phyloP scores from a whole-genome alignment of 305 asterid genomes.

The Fraxinus platypoda region DNA sequence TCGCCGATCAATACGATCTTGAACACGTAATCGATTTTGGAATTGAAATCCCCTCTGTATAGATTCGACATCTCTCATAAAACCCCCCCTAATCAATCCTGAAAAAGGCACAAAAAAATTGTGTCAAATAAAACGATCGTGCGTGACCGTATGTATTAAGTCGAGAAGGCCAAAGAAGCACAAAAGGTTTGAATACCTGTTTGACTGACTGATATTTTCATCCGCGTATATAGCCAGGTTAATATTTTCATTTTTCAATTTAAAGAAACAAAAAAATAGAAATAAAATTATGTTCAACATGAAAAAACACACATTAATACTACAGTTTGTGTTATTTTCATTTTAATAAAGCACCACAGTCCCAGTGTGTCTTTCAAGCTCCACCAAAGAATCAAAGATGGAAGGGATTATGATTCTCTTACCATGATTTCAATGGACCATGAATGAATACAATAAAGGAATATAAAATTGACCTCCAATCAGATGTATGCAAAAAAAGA shows the following conservation, averaged over 20 bases:
- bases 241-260: no score
- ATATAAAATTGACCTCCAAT: neutral
- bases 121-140: neutral
- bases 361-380: no score
- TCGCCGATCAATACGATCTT: slow-evolving; percentile 74
- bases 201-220: neutral
- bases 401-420: no score
- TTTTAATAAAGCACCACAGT: neutral
- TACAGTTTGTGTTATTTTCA: neutral
- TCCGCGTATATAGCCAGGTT: neutral
- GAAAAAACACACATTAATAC: neutral
- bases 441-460: neutral
- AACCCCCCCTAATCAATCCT: neutral
- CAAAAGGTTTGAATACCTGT: neutral
- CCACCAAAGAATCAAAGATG: no score
- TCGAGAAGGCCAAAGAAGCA: neutral
- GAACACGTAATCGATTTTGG: slow-evolving; percentile 71
- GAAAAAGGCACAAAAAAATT: neutral
- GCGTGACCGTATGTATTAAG: neutral
- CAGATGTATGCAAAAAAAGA: neutral
- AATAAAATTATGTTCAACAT: neutral
- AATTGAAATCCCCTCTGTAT: slow-evolving; percentile 54
- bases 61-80: slow-evolving; percentile 43
- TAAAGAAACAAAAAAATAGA: neutral
- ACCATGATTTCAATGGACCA: no score